Percentiles rank a stretch among this genome's conserved stretches.
Evolutionary conservation across 1,284 basidiomycete genomes (phyloP).

Genomic region (Grifola frondosa): DNA sequence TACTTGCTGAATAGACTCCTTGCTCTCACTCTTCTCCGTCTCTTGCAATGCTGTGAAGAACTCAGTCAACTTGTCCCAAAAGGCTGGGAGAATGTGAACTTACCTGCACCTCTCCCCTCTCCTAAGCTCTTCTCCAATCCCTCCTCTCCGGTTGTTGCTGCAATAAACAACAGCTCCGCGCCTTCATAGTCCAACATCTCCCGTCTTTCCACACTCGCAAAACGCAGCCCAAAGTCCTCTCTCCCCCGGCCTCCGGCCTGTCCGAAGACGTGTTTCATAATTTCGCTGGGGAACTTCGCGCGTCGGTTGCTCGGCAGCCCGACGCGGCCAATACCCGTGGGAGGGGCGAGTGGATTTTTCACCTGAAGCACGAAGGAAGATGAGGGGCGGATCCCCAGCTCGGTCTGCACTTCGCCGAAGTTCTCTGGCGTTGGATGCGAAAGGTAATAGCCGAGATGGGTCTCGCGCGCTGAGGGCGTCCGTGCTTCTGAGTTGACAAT

Average conservation of each 20-base stretch:
- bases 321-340: conserved; percentile 32
- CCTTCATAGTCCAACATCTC: conserved; percentile 58
- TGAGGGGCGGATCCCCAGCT: conserved; percentile 48
- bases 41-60: conserved; percentile 23
- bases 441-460: conserved; percentile 58
- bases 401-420: conserved; percentile 51
- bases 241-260: conserved; percentile 39
- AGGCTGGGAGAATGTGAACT: conserved; percentile 14
- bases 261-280: conserved; percentile 52
- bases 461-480: conserved; percentile 45
- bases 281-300: conserved; percentile 45
- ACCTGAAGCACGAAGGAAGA: conserved; percentile 56
- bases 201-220: conserved; percentile 52
- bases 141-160: conserved; percentile 48
- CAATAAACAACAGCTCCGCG: conserved; percentile 59
- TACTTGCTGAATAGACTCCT: conserved; percentile 42
- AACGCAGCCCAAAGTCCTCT: conserved; percentile 48
- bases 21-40: conserved; percentile 40
- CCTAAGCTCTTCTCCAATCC: conserved; percentile 50
- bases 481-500: conserved; percentile 52
- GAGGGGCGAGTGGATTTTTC: conserved; percentile 55
- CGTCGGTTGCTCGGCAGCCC: conserved; percentile 37
- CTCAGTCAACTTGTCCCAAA: too few species aligned
- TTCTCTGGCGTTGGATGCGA: conserved; percentile 48
- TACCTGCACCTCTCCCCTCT: conserved; percentile 50